Conservation (phyloP, 306 rosid genomes). For the Psophocarpus tetragonolobus region DNA sequence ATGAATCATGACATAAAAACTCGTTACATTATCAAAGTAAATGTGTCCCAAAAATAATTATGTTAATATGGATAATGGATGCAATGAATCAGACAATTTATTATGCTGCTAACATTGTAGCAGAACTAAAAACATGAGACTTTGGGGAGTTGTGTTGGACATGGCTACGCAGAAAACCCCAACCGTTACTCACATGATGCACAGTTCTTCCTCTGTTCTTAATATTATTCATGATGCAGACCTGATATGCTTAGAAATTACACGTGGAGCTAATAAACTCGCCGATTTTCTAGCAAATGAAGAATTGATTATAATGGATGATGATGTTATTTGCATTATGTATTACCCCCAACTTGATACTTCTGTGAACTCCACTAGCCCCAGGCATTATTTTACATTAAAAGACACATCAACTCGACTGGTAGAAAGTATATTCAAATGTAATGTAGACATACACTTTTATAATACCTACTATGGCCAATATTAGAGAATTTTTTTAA, state of each 20-base stretch:
- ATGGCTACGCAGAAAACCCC: neutral
- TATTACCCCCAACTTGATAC: neutral
- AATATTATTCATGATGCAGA: neutral
- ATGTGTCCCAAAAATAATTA: neutral
- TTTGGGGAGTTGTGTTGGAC: neutral
- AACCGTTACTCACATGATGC: constrained; percentile 5
- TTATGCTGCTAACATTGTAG: neutral
- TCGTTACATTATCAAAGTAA: neutral
- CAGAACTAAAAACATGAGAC: neutral
- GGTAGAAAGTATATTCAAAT: neutral
- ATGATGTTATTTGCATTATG: neutral
- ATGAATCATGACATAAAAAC: too few species aligned
- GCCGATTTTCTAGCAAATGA: neutral
- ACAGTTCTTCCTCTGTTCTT: neutral
- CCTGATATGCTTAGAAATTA: neutral
- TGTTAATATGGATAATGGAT: neutral
- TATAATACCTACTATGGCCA: neutral
- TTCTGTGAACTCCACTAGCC: neutral
- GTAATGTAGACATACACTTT: neutral
- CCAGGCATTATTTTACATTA: neutral
- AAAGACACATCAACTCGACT: neutral
- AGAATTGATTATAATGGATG: neutral
- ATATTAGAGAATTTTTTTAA: neutral
- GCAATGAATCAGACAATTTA: neutral
- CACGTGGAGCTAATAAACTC: neutral